Evolutionary conservation across 305 asterid species (phyloP).

Genomic region (Vinca major): DNA sequence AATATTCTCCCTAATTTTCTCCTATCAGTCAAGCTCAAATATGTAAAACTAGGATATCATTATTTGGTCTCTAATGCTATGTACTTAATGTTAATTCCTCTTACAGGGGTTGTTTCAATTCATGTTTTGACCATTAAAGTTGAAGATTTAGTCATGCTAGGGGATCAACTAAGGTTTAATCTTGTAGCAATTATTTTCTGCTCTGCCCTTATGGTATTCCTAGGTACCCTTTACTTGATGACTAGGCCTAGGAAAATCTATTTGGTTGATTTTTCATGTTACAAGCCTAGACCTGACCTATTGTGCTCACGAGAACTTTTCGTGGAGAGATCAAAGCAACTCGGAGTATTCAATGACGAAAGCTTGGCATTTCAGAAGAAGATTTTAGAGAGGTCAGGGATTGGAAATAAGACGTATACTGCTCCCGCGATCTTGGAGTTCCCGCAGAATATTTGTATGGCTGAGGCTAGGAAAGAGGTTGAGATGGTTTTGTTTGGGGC

Average conservation of each 20-base stretch:
- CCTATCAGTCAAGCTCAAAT: constrained; percentile 48
- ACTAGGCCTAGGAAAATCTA: constrained; percentile 51
- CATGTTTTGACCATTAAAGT: constrained; percentile 29
- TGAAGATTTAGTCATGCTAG: constrained; percentile 26
- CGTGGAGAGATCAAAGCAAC: constrained; percentile 32
- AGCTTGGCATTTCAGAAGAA: constrained; percentile 51
- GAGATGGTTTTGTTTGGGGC: constrained; percentile 49
- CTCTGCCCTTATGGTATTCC: constrained; percentile 37
- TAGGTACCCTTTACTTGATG: constrained; percentile 50
- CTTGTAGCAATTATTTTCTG: constrained; percentile 33
- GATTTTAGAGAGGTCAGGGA: constrained; percentile 57
- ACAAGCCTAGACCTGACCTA: constrained; percentile 37
- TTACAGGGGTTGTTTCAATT: constrained; percentile 23
- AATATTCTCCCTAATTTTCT: constrained; percentile 48
- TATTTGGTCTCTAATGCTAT: constrained; percentile 46
- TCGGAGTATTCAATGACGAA: constrained; percentile 35
- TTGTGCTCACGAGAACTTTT: constrained; percentile 46
- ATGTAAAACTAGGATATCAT: constrained; percentile 68
- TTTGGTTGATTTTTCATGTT: constrained; percentile 64
- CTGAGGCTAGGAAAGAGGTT: constrained; percentile 39
- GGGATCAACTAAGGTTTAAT: constrained; percentile 46
- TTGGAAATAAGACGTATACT: constrained; percentile 64
- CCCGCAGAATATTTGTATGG: constrained; percentile 38
- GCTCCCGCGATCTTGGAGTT: constrained; percentile 36
- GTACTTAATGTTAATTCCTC: constrained; percentile 42